These are phyloP conservation scores for Chlamydomonas incerta DNA, from an alignment of 139 green algal genomes.

Conservation along the genomic window DNA sequence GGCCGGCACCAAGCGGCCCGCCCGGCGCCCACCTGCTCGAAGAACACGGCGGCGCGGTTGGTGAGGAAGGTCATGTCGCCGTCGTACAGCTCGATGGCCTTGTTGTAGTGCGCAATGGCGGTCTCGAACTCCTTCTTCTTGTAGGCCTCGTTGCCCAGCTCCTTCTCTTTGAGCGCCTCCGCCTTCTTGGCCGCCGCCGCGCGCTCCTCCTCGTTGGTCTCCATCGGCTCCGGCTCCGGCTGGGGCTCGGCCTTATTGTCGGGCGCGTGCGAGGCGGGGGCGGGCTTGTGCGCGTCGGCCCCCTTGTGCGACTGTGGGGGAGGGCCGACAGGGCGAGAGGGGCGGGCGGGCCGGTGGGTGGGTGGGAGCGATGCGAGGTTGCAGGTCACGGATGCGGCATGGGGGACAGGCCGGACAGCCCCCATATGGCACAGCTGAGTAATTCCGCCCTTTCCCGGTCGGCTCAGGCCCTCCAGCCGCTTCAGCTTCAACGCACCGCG, in stretches of 20 bases:
- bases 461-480: no score
- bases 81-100: slow-evolving; percentile 89
- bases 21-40: slow-evolving; percentile 85
- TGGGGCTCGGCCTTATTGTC: slow-evolving; percentile 26
- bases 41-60: slow-evolving; percentile 95
- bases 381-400: no score
- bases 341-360: no score
- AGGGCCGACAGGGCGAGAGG: no score
- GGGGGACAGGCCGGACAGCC: no score
- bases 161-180: slow-evolving; percentile 84
- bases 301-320: no score
- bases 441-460: no score
- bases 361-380: no score
- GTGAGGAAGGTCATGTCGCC: slow-evolving; percentile 95
- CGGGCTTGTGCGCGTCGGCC: slow-evolving; percentile 13
- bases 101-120: slow-evolving; percentile 91
- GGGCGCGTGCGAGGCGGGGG: not conserved
- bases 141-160: slow-evolving; percentile 93
- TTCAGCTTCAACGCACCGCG: no score
- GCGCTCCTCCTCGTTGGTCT: slow-evolving; percentile 47
- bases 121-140: slow-evolving; percentile 93
- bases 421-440: no score
- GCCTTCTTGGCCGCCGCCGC: slow-evolving; percentile 36
- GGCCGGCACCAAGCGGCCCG: no score
- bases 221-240: not conserved